Conservation (phyloP, 2,329 filamentous ascomycete genomes). For the Fusarium guadeloupense region DNA sequence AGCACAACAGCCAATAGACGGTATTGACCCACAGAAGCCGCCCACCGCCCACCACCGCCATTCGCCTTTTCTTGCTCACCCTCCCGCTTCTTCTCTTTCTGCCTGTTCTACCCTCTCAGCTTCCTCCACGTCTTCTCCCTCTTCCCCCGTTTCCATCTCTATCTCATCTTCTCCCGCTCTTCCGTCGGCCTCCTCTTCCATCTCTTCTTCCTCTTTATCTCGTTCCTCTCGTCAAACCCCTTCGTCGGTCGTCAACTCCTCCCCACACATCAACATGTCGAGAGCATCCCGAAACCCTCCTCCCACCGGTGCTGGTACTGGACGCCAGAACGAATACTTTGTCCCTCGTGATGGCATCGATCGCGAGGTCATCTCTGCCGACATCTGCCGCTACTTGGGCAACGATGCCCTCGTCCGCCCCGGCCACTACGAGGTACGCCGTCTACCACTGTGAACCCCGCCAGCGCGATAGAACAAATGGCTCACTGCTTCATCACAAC, state of each 20-base stretch:
- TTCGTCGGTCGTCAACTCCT: constrained; percentile 27
- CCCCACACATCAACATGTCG: constrained; percentile 48
- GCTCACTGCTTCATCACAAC: constrained; percentile 31
- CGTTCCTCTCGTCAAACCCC: constrained; percentile 28
- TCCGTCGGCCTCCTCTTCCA: constrained; percentile 23
- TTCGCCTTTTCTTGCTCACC: constrained; percentile 46
- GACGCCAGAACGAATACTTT: constrained; percentile 80
- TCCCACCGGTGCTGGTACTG: constrained; percentile 50
- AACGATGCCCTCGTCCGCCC: constrained; percentile 83
- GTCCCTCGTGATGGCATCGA: constrained; percentile 83
- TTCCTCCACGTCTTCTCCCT: constrained; percentile 36
- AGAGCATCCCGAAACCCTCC: constrained; percentile 53
- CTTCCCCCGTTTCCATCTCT: constrained; percentile 28
- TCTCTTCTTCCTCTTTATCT: constrained; percentile 33
- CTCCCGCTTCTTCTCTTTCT: constrained; percentile 38
- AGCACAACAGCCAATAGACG: constrained; percentile 30
- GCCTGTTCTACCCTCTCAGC: constrained; percentile 33
- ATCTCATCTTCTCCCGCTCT: constrained; percentile 36
- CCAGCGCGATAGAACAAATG: constrained; percentile 32
- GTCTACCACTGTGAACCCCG: neutral
- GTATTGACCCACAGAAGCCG: constrained; percentile 33
- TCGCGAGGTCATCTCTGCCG: constrained; percentile 83
- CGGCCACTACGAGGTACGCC: constrained; percentile 74
- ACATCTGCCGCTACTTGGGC: constrained; percentile 85
- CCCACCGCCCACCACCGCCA: constrained; percentile 40